These are phyloP conservation scores for Fusarium sp. DNA, from an alignment of 2,329 filamentous ascomycete genomes.

Conservation along the genomic window DNA sequence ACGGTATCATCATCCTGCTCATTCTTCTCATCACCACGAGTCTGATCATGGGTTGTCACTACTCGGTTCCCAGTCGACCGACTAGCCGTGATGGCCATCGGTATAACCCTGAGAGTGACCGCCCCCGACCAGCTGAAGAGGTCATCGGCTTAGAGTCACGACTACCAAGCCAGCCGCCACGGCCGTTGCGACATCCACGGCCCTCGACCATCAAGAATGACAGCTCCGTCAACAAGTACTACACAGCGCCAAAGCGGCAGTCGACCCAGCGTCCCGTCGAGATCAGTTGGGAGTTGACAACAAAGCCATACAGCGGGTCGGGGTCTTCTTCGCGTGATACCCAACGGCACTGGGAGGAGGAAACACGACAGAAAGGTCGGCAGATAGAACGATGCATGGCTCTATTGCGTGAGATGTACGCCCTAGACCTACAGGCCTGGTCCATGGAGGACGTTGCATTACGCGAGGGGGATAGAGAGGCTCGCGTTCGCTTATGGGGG, in stretches of 20 bases:
- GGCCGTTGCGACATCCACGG: neutral
- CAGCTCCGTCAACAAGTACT: neutral
- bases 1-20: neutral
- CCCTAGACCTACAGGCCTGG: neutral
- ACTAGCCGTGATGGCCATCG: neutral
- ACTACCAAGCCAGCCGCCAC: neutral
- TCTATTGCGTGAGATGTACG: neutral
- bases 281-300: neutral
- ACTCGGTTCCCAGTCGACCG: neutral
- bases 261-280: neutral
- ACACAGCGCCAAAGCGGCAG: neutral
- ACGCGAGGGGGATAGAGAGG: neutral
- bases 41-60: neutral
- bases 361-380: neutral
- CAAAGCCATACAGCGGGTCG: neutral
- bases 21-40: neutral
- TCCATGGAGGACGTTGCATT: conserved; percentile 1
- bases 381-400: conserved; percentile 4
- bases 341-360: neutral
- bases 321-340: neutral
- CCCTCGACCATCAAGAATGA: neutral
- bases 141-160: neutral
- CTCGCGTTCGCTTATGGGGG: neutral
- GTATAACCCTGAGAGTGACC: neutral
- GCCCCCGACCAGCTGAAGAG: neutral